Evolutionary conservation across 2,329 filamentous ascomycete species (phyloP).

Genomic region (Colletotrichum nymphaeae): DNA sequence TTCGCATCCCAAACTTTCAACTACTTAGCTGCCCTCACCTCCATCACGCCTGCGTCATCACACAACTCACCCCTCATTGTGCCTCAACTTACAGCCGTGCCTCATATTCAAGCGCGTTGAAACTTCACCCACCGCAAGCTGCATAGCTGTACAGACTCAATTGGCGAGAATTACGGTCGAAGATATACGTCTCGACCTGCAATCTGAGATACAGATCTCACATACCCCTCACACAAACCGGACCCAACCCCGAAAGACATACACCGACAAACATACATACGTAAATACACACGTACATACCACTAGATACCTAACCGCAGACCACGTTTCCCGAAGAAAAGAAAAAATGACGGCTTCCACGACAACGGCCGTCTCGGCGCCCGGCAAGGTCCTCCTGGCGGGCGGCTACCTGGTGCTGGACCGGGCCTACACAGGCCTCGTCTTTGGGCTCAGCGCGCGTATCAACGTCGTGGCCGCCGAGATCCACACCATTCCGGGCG

Average conservation of each 20-base stretch:
- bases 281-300: too few species aligned
- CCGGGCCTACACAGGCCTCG: conserved; percentile 81
- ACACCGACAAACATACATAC: not conserved
- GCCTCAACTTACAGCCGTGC: not conserved
- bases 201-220: not conserved
- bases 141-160: not conserved
- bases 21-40: conserved; percentile 6
- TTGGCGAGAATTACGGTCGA: not conserved
- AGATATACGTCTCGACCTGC: not conserved
- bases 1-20: conserved; percentile 24
- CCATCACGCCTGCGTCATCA: conserved; percentile 34
- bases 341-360: conserved; percentile 40
- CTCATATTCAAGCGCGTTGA: not conserved
- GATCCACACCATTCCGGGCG: conserved; percentile 67
- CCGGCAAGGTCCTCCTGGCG: conserved; percentile 94
- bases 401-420: conserved; percentile 97
- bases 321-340: not conserved
- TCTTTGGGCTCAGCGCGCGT: conserved; percentile 75
- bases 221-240: not conserved
- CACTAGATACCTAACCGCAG: too few species aligned
- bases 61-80: not conserved
- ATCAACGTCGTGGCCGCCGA: conserved; percentile 73
- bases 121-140: not conserved
- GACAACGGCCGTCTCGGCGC: conserved; percentile 80
- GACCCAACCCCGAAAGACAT: not conserved